Base-by-base conservation (phyloP, 23 red algal species). In the Porphyridium purpureum region DNA sequence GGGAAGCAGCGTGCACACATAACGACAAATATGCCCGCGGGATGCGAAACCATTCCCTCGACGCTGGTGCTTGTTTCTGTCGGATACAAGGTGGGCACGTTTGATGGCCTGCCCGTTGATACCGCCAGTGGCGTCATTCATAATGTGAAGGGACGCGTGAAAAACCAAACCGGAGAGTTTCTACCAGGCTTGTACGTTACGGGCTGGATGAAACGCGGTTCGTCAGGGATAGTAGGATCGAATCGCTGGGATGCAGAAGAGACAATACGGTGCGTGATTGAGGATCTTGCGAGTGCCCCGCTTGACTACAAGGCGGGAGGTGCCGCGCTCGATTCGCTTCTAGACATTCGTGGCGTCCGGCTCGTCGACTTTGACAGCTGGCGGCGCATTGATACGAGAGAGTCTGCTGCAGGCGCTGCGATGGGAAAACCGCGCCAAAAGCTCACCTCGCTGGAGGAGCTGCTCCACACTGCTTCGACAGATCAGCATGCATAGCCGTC, bases 201-300 rank as follows among this genome's bases (percentile, higher is more conserved):
- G 20, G 72, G 72, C 2, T 78, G 72, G 72, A 9, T 67, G 19
- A 78, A 78, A 26, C 47, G 60, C 14, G 72, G 72, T 4, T 60
- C 72, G 27, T 23, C 36, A 4, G 72, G 72, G 5, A 52, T 78
- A 5, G 55, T 78, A 7, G 72, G 29, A 27, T 57, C 59, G 20
- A 66, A 64, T 44, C 28, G 33, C 20, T 50, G 41, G 48, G 72
- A 78, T 28, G 72, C 72, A 51, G 55, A 78, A 28, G 72, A 78
- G 47, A 78, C 72, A 4, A 55, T 60, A 15, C 49, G 23, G 4
- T 19, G 14, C 15, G 21, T 74, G 33, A 35, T 22, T n/a, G 24
- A 29, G 2, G 69, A 74, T 35, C 9, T 31, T 22, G 5, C 19
- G 1, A 7, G 26, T 11, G 29, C 14, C 11, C 22, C 2, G 27